These are phyloP conservation scores for Heliamphora pulchella DNA, from an alignment of 179 eudicot species.

Conservation along the genomic window DNA sequence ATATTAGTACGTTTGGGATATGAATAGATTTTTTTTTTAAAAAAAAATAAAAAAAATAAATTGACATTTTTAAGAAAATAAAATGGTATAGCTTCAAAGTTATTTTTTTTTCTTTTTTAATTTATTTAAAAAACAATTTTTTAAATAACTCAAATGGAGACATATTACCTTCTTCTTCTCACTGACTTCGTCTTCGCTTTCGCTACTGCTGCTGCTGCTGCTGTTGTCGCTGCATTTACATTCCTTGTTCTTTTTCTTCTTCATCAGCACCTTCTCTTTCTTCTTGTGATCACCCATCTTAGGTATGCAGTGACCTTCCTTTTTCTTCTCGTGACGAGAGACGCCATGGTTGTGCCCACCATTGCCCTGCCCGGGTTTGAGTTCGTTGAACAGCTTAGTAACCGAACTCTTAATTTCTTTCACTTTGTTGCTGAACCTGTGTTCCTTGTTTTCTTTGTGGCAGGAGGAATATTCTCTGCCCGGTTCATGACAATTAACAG, in stretches of 20 bases:
- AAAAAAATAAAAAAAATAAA: too few relatives aligned
- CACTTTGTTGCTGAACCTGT: slow-evolving; percentile 29
- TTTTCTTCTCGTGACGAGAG: slow-evolving; percentile 10
- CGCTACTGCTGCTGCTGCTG: slow-evolving; percentile 21
- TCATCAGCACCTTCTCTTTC: slow-evolving; percentile 23
- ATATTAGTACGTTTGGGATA: too few relatives aligned
- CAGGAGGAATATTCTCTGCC: slow-evolving; percentile 9
- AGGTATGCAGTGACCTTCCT: slow-evolving; percentile 28
- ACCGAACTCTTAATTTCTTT: slow-evolving; percentile 33
- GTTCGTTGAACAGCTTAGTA: slow-evolving; percentile 28
- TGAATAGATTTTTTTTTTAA: too few relatives aligned
- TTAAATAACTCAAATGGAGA: too few relatives aligned
- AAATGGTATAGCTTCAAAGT: too few relatives aligned
- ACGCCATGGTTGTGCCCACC: neutral
- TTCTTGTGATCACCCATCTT: slow-evolving; percentile 32
- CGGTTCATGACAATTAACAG: slow-evolving; percentile 21
- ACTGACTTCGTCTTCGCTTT: slow-evolving; percentile 14
- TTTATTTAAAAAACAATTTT: too few relatives aligned
- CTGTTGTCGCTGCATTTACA: slow-evolving; percentile 17
- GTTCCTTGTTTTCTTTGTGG: slow-evolving; percentile 21
- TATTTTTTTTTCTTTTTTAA: too few relatives aligned
- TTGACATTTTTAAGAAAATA: too few relatives aligned
- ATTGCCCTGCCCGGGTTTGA: slow-evolving; percentile 23
- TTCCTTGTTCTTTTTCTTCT: slow-evolving; percentile 20
- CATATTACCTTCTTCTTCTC: slow-evolving; percentile 19